Evolutionary conservation across 1,284 basidiomycete species (phyloP).

Genomic region (Jaminaea rosea): DNA sequence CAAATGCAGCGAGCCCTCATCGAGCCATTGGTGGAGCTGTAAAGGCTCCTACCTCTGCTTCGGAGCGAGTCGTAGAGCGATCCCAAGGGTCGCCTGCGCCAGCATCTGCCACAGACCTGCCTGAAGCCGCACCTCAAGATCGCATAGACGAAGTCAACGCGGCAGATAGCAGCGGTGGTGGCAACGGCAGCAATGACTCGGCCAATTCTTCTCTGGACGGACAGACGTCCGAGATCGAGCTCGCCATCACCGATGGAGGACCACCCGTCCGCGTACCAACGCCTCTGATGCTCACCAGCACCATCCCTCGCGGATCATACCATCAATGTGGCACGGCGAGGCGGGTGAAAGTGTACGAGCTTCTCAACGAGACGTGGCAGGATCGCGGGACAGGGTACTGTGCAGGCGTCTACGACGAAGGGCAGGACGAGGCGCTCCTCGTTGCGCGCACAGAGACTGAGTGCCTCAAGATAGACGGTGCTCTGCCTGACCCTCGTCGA

Average conservation of each 20-base stretch:
- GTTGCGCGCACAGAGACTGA: conserved; percentile 39
- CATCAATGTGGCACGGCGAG: conserved; percentile 46
- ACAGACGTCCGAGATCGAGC: neutral
- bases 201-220: too few relatives aligned
- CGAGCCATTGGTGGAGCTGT: neutral
- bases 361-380: conserved; percentile 40
- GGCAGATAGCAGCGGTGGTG: too few relatives aligned
- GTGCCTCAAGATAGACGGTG: conserved; percentile 19
- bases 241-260: neutral
- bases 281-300: conserved; percentile 19
- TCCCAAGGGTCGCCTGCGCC: too few relatives aligned
- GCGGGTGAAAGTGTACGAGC: conserved; percentile 43
- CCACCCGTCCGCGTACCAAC: neutral
- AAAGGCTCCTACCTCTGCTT: neutral
- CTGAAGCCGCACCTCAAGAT: too few relatives aligned
- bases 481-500: conserved; percentile 11
- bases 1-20: neutral
- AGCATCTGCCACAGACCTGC: too few relatives aligned
- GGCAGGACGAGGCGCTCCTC: conserved; percentile 38
- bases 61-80: neutral
- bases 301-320: conserved; percentile 36
- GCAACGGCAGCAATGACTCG: too few relatives aligned
- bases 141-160: too few relatives aligned
- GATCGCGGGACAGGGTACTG: conserved; percentile 45
- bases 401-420: conserved; percentile 45